Evolutionary conservation across 495 filamentous ascomycete species (phyloP).

Genomic region (Barbatosphaeria neglecta): DNA sequence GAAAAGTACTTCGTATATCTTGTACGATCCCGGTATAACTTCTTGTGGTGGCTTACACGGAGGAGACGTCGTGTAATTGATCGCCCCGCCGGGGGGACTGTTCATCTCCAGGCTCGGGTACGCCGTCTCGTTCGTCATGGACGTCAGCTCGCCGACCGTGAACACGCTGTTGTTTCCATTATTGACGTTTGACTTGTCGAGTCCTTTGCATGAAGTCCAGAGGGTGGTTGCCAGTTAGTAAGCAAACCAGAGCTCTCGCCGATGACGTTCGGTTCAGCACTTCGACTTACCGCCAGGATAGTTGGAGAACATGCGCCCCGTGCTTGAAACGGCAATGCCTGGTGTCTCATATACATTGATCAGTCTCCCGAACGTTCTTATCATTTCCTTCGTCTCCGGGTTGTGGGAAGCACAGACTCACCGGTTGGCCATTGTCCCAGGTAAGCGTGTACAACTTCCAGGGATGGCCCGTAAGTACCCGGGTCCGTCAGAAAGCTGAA

Average conservation of each 20-base stretch:
- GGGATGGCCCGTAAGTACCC: too few species aligned
- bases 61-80: conserved; percentile 33
- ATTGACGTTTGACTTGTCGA: conserved; percentile 11
- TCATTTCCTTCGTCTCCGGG: too few species aligned
- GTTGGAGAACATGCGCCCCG: conserved; percentile 32
- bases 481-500: too few species aligned
- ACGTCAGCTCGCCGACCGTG: conserved; percentile 32
- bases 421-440: too few species aligned
- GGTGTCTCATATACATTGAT: too few species aligned
- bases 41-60: conserved; percentile 6
- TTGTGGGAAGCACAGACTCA: too few species aligned
- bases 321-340: conserved; percentile 32
- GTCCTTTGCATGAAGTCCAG: neutral
- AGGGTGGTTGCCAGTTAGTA: neutral
- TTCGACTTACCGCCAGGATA: conserved; percentile 23
- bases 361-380: too few species aligned
- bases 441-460: too few species aligned
- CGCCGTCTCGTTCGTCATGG: conserved; percentile 22
- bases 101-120: conserved; percentile 31
- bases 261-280: neutral
- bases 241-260: neutral
- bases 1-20: neutral
- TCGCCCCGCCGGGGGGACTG: conserved; percentile 27
- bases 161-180: conserved; percentile 28
- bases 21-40: too few species aligned